Evolutionary conservation across 768 basidiomycete genomes (phyloP).

Genomic region (Kwoniella mangroviensis): DNA sequence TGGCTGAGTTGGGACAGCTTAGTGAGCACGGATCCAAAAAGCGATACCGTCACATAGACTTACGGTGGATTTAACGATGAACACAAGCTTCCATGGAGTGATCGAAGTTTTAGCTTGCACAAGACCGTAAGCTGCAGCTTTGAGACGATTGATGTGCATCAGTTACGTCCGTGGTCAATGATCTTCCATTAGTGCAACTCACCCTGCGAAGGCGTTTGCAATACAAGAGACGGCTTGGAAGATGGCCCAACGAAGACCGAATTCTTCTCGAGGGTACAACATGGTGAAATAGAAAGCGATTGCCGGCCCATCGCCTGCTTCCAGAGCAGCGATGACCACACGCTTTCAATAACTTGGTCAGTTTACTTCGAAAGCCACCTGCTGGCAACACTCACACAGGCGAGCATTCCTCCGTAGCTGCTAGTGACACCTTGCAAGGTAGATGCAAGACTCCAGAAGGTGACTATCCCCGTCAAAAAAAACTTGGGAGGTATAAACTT

Average conservation of each 20-base stretch:
- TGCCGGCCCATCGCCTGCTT: constrained; percentile 32
- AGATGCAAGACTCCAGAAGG: constrained; percentile 30
- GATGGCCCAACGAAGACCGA: constrained; percentile 34
- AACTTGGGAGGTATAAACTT: constrained; percentile 25
- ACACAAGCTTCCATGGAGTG: constrained; percentile 32
- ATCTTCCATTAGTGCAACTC: background rate
- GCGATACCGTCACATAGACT: background rate
- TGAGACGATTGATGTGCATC: background rate
- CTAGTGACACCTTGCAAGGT: constrained; percentile 32
- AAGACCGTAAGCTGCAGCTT: constrained; percentile 33
- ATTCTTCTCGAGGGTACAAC: constrained; percentile 32
- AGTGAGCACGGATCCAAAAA: background rate
- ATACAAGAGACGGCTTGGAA: constrained; percentile 30
- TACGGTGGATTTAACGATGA: constrained; percentile 32
- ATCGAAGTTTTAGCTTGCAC: constrained; percentile 29
- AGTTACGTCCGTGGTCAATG: too few species aligned
- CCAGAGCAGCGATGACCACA: constrained; percentile 30
- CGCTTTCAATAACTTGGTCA: constrained; percentile 19
- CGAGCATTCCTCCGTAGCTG: constrained; percentile 31
- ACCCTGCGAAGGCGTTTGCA: constrained; percentile 35
- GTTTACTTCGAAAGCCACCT: background rate
- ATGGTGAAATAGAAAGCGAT: constrained; percentile 35
- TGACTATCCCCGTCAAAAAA: constrained; percentile 25
- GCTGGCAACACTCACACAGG: constrained; percentile 22
- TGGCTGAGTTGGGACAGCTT: constrained; percentile 14